These are phyloP conservation scores for Penicillium diatomitis DNA, from an alignment of 495 filamentous ascomycete species.

Conservation along the genomic window DNA sequence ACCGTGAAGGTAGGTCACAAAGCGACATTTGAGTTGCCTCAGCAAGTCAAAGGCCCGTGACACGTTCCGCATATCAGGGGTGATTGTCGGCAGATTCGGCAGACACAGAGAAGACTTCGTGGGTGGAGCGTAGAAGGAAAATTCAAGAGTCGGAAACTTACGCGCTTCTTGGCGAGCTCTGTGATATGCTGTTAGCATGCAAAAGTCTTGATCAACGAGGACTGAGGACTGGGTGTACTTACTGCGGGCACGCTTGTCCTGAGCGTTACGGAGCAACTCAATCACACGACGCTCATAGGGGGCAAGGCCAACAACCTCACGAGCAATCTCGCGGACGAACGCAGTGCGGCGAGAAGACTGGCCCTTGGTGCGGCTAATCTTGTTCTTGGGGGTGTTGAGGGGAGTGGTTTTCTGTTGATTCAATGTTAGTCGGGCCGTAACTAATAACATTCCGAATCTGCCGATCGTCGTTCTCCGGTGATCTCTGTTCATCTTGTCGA, in stretches of 20 bases:
- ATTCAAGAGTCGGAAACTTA: slow-evolving; percentile 31
- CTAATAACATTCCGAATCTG: neutral
- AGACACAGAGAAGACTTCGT: neutral
- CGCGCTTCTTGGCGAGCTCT: slow-evolving; percentile 96
- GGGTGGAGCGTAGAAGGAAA: neutral
- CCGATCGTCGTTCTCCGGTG: neutral
- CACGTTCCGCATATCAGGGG: neutral
- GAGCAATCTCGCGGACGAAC: slow-evolving; percentile 90
- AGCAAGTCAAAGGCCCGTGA: too few relatives aligned
- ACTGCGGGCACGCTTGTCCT: slow-evolving; percentile 94
- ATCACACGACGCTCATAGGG: slow-evolving; percentile 98
- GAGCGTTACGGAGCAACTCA: slow-evolving; percentile 95
- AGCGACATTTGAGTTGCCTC: too few relatives aligned
- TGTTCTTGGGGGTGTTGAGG: slow-evolving; percentile 68
- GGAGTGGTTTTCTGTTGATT: slow-evolving; percentile 77
- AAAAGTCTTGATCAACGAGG: neutral
- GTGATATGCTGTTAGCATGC: neutral
- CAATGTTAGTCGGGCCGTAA: slow-evolving; percentile 24
- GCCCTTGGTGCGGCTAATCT: slow-evolving; percentile 84
- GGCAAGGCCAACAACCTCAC: slow-evolving; percentile 85
- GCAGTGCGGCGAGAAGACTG: slow-evolving; percentile 84
- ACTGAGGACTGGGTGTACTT: neutral
- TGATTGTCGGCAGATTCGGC: neutral
- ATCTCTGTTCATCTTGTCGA: slow-evolving; percentile 3
- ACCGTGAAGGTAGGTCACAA: too few relatives aligned